These are phyloP conservation scores for Tilletia walkeri DNA, from an alignment of 1,284 basidiomycete species.

Conservation along the genomic window DNA sequence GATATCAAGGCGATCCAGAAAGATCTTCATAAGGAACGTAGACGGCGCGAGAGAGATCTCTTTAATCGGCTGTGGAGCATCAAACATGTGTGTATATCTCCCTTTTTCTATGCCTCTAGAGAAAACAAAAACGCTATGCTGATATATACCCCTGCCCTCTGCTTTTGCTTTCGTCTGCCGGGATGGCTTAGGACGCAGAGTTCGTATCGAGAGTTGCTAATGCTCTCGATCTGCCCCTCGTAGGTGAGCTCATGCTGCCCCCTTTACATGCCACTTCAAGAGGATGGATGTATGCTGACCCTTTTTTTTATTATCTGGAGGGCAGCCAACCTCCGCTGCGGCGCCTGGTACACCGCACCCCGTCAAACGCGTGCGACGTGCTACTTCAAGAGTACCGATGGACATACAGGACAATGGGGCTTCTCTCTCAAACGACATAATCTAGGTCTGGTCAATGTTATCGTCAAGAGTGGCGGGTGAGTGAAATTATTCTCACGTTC, in stretches of 20 bases:
- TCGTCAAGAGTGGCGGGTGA: conserved; percentile 62
- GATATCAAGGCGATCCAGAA: conserved; percentile 7
- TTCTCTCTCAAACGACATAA: conserved; percentile 66
- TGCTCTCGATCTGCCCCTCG: background rate
- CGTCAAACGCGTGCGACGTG: conserved; percentile 59
- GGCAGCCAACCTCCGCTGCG: conserved; percentile 84
- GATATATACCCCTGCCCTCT: background rate
- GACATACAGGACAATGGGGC: conserved; percentile 67
- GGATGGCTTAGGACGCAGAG: conserved; percentile 4
- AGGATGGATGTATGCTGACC: background rate
- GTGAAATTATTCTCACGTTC: background rate
- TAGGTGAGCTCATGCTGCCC: conserved; percentile 1
- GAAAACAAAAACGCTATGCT: background rate
- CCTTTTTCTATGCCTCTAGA: background rate
- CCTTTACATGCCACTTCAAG: background rate
- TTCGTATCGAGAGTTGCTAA: conserved; percentile 14
- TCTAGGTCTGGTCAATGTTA: conserved; percentile 70
- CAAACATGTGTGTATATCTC: background rate
- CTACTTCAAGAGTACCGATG: conserved; percentile 98
- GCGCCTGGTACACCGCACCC: conserved; percentile 88
- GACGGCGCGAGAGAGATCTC: conserved; percentile 2
- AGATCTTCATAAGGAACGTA: background rate
- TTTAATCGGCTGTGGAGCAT: conserved; percentile 11
- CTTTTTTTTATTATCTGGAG: background rate
- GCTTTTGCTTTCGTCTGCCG: too few relatives aligned